Conservation (phyloP, 1,284 basidiomycete species). For the Phellopilus nigrolimitatus region DNA sequence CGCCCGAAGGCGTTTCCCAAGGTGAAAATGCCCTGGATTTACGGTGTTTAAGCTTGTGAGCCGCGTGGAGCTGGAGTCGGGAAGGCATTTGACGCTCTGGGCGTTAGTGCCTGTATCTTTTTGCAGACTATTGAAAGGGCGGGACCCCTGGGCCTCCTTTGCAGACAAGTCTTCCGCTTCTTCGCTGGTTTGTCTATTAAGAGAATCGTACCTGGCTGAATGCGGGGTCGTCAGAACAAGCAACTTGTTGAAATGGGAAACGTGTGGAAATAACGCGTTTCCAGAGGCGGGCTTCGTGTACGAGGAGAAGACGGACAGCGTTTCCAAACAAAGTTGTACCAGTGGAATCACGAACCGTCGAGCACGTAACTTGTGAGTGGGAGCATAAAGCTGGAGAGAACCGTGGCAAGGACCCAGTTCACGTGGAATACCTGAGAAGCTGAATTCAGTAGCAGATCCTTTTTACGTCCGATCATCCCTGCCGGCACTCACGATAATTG, state of each 20-base stretch:
- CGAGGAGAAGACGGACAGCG: not conserved
- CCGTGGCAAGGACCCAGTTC: constrained; percentile 21
- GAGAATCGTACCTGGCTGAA: not conserved
- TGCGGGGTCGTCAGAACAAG: not conserved
- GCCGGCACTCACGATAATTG: constrained; percentile 15
- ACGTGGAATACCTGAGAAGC: constrained; percentile 20
- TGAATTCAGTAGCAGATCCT: not conserved
- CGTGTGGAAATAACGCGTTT: not conserved
- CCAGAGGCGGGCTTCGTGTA: too few species aligned
- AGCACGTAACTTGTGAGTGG: constrained; percentile 19
- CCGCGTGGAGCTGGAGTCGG: constrained; percentile 5
- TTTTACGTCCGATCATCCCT: not conserved
- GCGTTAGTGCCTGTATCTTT: constrained; percentile 7
- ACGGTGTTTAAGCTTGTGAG: not conserved
- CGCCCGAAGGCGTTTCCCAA: constrained; percentile 3
- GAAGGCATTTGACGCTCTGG: not conserved
- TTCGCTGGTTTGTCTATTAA: not conserved
- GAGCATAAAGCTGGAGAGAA: constrained; percentile 10
- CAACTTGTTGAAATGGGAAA: not conserved
- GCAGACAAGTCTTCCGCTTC: not conserved
- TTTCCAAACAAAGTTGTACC: not conserved
- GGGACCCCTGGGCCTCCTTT: constrained; percentile 8
- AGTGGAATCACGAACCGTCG: constrained; percentile 7
- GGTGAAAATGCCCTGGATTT: not conserved
- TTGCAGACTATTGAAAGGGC: not conserved